Base-by-base conservation (phyloP, 805 yeast species). In the Teunomyces atbi region DNA sequence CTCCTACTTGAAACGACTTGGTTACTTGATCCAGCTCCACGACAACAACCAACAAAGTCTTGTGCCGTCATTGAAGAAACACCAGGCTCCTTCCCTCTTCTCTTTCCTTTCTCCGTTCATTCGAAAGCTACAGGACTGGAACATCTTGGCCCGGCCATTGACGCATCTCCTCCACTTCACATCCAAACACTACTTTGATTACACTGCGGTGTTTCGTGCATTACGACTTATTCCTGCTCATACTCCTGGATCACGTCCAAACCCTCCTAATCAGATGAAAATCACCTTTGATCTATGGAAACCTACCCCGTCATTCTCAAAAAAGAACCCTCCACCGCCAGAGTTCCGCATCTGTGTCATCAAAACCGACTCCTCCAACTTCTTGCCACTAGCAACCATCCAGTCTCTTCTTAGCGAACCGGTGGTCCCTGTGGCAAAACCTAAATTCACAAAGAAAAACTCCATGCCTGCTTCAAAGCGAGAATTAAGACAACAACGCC, bases 211-310 rank as follows among this genome's bases (percentile, higher is more conserved):
- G 35, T 53, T 58, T 48, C 41, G 51, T 52, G 51, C 64, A 6
- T 51, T 69, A 18, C 45, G 52, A 8, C 39, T 66, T 13, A 50
- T 56, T 10, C 56, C 60, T 7, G 16, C 57, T 4, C 50, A 51
- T 38, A 40, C 51, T 8, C 44, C 44, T 12, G 33, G 33, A 5
- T 5, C 13, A 3, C n/a, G 20, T 3, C 16, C 7, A 28, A 37
- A 10, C 27, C 26, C 5, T 11, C 26, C 26, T 7, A 23, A 23
- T 8, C 13, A 12, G 12, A 10, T 16, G 12, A 37, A 16, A 20
- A 65, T 85, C 2, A 69, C 78, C 0, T 90, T 73, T 55, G 74
- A 85, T 56, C 86, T 88, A 2, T 91, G 97, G 96, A 89, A 87
- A 60, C 97, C 98, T 1, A 69, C 75, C 2, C 75, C 86, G 0